Conservation (phyloP, 1,139 yeast genomes). For the Yamadazyma sp. region DNA sequence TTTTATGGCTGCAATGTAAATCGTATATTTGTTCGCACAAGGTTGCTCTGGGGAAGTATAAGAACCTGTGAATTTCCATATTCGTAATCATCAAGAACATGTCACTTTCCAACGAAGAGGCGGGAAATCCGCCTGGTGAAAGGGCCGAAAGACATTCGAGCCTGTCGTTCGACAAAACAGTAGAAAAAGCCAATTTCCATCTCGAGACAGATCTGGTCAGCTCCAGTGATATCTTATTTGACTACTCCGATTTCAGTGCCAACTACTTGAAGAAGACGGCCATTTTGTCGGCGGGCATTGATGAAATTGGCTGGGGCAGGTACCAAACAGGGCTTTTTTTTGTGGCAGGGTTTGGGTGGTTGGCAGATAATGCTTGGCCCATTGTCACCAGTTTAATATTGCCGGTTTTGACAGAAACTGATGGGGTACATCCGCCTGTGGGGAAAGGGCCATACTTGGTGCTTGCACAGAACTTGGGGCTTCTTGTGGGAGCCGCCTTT, state of each 20-base stretch:
- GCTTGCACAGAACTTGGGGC: conserved; percentile 43
- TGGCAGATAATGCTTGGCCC: conserved; percentile 47
- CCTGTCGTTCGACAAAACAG: no score
- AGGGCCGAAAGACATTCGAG: no score
- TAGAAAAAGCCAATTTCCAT: background rate
- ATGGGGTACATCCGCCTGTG: conserved; percentile 40
- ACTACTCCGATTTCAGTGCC: conserved; percentile 12
- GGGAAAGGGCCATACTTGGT: conserved; percentile 38
- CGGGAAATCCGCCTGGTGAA: no score
- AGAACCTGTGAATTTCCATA: background rate
- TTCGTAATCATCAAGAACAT: background rate
- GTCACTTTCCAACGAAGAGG: background rate
- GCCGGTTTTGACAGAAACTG: conserved; percentile 31
- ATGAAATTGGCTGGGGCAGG: conserved; percentile 42
- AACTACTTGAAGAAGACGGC: conserved; percentile 35
- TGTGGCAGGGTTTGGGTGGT: conserved; percentile 48
- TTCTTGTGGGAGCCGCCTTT: conserved; percentile 41
- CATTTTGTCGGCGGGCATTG: conserved; percentile 34
- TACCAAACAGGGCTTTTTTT: conserved; percentile 42
- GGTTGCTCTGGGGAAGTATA: background rate
- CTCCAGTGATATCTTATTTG: conserved; percentile 11
- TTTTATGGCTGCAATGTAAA: background rate
- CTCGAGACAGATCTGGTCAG: background rate
- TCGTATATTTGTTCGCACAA: no score
- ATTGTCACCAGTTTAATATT: conserved; percentile 38